Base-by-base conservation (phyloP, 805 yeast species). In the Candida odintsovae region DNA sequence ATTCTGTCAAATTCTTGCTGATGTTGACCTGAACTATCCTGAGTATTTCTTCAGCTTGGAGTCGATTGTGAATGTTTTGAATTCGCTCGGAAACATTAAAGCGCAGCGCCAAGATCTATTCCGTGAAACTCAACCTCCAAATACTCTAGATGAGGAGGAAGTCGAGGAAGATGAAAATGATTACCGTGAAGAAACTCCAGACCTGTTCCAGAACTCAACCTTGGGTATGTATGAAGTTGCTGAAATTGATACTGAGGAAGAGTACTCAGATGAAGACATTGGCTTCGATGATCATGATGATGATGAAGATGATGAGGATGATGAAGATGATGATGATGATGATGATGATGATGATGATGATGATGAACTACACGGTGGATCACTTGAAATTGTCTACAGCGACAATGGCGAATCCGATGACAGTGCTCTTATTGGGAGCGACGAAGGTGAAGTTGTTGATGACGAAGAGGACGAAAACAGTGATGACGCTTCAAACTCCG, bases 191-290 rank as follows among this genome's bases (percentile, higher is more conserved):
- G 95, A 88, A 44, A 78, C 90, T 0, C 90, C 95, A 0, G 90
- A 90, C 61, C 70, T 90, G 58, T 81, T 92, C 64, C 72, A 84
- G 36, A 90, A 94, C 61, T 90, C 97, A 0, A 87, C 97, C 0
- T 71, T 92, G 37, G 97, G 97, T 2, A 90, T 92, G 95, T 92
- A 85, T 61, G 97, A 92, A 56, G 82, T 86, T 36, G 86, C 76
- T 29, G 94, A 83, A 43, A 75, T 77, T 31, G 84, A 80, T 51
- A 77, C 78, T 39, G 85, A 81, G 29, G 84, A 78, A 12, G 82
- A 76, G 9, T 78, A 71, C n/a, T 77, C 70, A 21, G 80, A 73
- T 37, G 75, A 71, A 22, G 78, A 73, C 22, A 81, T 71, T 6
- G 71, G 69, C 10, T 71, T 70, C 47, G 66, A 71, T 43, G 77